phyloP scores from a whole-genome alignment of 257 asterid genomes.

The Asclepias syriaca region DNA sequence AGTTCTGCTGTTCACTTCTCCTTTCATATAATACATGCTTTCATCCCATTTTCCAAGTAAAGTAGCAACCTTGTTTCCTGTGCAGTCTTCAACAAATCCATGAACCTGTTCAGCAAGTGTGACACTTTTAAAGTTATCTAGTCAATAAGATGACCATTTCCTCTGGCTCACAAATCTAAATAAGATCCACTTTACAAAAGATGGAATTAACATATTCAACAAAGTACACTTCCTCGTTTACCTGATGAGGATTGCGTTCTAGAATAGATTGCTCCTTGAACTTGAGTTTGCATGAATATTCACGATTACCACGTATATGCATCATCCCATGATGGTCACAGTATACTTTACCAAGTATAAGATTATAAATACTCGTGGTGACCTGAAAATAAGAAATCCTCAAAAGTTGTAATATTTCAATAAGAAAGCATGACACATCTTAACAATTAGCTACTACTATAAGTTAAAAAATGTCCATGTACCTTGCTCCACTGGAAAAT shows the following conservation, averaged over 20 bases:
- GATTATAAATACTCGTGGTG: constrained; percentile 81
- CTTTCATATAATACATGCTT: constrained; percentile 55
- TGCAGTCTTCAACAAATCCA: constrained; percentile 81
- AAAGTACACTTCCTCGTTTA: constrained; percentile 20
- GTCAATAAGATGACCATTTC: constrained; percentile 6
- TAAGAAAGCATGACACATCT: neutral
- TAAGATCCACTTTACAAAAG: neutral
- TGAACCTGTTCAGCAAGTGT: constrained; percentile 52
- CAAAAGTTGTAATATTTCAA: neutral
- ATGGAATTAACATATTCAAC: neutral
- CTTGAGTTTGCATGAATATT: constrained; percentile 86
- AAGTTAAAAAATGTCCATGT: constrained; percentile 2
- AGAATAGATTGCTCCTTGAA: constrained; percentile 94
- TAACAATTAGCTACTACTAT: neutral
- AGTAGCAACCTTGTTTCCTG: constrained; percentile 61
- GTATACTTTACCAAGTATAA: constrained; percentile 83
- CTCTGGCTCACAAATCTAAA: constrained; percentile 3
- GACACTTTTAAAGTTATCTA: constrained; percentile 12
- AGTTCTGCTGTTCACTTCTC: constrained; percentile 50
- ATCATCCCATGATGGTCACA: constrained; percentile 91
- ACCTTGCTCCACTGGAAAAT: constrained; percentile 96
- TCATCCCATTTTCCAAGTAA: constrained; percentile 93
- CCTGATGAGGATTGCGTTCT: constrained; percentile 97
- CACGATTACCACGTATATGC: constrained; percentile 78
- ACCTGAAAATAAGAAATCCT: constrained; percentile 44